Evolutionary conservation across 352 stramenopile species (phyloP).

Genomic region (Globisporangium middletonii): DNA sequence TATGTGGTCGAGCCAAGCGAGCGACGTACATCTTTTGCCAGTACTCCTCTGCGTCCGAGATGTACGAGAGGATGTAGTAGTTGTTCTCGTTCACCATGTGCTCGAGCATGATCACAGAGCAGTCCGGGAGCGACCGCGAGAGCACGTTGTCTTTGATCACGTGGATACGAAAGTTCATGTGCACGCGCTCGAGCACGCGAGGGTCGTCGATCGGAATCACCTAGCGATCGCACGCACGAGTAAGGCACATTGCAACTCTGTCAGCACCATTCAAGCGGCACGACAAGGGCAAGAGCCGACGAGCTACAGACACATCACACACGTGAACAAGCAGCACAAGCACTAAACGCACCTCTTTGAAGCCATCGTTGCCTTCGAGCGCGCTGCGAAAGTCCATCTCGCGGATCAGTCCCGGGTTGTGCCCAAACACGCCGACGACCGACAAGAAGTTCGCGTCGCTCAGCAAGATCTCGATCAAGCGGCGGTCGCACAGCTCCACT

Average conservation of each 20-base stretch:
- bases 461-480: constrained; percentile 62
- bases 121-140: constrained; percentile 67
- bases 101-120: constrained; percentile 70
- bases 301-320: not conserved
- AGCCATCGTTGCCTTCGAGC: constrained; percentile 51
- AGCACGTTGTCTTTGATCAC: constrained; percentile 86
- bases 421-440: constrained; percentile 72
- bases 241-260: no score
- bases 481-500: constrained; percentile 76
- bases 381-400: constrained; percentile 71
- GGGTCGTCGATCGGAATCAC: constrained; percentile 67
- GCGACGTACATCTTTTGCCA: constrained; percentile 51
- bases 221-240: constrained; percentile 13
- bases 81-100: constrained; percentile 86
- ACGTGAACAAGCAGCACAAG: not conserved
- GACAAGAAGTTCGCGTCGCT: constrained; percentile 76
- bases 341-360: constrained; percentile 44
- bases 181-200: constrained; percentile 55
- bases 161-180: constrained; percentile 85
- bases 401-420: constrained; percentile 69
- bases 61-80: constrained; percentile 76
- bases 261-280: not conserved
- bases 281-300: not conserved
- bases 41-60: constrained; percentile 68
- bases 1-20: not conserved